Evolutionary conservation across 2,329 filamentous ascomycete species (phyloP).

Genomic region (Metarhizium humberi): DNA sequence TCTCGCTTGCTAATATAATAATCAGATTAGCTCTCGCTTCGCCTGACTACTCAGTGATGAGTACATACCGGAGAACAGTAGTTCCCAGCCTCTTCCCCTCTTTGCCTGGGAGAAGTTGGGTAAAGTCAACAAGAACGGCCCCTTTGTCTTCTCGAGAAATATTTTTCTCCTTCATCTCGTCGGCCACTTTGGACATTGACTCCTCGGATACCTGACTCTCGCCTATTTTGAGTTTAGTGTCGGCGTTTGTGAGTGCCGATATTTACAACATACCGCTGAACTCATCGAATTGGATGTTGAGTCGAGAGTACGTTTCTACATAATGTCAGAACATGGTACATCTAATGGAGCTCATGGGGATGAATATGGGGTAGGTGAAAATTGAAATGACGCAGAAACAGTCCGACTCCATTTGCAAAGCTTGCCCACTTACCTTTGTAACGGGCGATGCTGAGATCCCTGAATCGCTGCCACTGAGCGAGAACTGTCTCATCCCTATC

Average conservation of each 20-base stretch:
- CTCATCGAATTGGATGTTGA: constrained; percentile 64
- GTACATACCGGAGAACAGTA: constrained; percentile 49
- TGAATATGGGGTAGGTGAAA: neutral
- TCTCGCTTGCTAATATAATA: constrained; percentile 44
- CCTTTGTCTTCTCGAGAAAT: constrained; percentile 64
- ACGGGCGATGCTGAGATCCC: constrained; percentile 56
- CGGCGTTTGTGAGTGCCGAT: neutral
- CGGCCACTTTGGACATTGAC: constrained; percentile 55
- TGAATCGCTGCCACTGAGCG: constrained; percentile 55
- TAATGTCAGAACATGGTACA: neutral
- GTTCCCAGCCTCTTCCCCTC: constrained; percentile 60
- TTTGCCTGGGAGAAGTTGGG: constrained; percentile 56
- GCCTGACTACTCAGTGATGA: neutral
- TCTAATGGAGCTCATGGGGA: neutral
- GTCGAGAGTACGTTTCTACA: constrained; percentile 52
- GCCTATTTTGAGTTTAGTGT: constrained; percentile 32
- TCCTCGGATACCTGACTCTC: constrained; percentile 64
- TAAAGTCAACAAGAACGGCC: constrained; percentile 63
- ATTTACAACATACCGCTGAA: constrained; percentile 30
- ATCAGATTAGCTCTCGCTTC: neutral
- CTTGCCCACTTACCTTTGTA: constrained; percentile 36
- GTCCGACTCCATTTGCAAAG: neutral
- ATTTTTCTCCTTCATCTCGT: constrained; percentile 52
- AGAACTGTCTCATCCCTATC: constrained; percentile 53
- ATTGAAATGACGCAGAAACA: neutral